phyloP scores from a whole-genome alignment of 2,329 filamentous ascomycete genomes.

The Aspergillus novoparasiticus region DNA sequence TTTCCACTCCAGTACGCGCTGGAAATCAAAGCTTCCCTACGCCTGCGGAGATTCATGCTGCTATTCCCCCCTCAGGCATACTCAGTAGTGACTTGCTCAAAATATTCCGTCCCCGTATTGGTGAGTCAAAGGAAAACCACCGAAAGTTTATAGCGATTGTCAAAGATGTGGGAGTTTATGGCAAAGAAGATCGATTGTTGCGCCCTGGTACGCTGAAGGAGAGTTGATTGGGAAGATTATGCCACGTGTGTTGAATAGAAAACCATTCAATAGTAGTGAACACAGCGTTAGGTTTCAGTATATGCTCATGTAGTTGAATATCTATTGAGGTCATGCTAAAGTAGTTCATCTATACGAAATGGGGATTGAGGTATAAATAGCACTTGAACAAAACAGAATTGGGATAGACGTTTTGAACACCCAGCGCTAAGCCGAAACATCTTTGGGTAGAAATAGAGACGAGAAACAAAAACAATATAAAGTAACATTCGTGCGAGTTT shows the following conservation, averaged over 20 bases:
- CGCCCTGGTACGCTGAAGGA: constrained; percentile 42
- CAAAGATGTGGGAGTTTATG: constrained; percentile 47
- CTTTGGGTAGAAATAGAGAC: neutral
- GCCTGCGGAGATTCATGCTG: constrained; percentile 49
- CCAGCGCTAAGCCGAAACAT: constrained; percentile 6
- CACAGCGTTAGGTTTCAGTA: neutral
- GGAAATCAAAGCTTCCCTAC: constrained; percentile 44
- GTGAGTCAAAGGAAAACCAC: constrained; percentile 45
- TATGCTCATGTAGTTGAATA: neutral
- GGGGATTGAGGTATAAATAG: constrained; percentile 9
- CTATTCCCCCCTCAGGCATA: constrained; percentile 50
- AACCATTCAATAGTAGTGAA: neutral
- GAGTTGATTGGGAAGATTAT: constrained; percentile 8
- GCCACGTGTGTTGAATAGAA: neutral
- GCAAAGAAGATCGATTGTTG: constrained; percentile 45
- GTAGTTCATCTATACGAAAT: neutral
- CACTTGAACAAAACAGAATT: neutral
- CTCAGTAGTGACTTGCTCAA: constrained; percentile 47
- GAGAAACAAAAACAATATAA: neutral
- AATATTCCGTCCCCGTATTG: constrained; percentile 46
- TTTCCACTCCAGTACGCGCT: constrained; percentile 34
- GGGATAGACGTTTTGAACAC: constrained; percentile 2
- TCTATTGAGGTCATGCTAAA: neutral
- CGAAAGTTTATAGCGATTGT: constrained; percentile 47
- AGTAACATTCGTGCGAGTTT: neutral